Percentiles rank a stretch among this genome's conserved stretches.
Evolutionary conservation across 345 rosid genomes (phyloP).

Genomic region (Acer negundo): DNA sequence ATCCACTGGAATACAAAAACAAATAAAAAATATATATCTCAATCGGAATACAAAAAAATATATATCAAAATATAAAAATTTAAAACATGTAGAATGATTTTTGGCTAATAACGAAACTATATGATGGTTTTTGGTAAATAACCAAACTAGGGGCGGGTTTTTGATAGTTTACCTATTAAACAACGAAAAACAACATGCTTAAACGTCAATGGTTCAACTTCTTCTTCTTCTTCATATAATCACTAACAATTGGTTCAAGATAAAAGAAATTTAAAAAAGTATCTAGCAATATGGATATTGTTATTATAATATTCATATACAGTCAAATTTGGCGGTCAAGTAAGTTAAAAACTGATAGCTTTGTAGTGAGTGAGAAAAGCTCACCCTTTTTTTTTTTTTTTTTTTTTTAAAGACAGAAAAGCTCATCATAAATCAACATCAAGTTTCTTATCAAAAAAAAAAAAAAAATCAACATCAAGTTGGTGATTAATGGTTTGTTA

Average conservation of each 20-base stretch:
- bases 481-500: not conserved
- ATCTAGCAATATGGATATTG: not conserved
- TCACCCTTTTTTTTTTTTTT: too few relatives aligned
- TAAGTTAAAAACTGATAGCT: not conserved
- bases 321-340: not conserved
- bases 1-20: too few relatives aligned
- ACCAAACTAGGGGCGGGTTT: too few relatives aligned
- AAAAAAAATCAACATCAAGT: slow-evolving; percentile 1
- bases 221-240: not conserved
- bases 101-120: too few relatives aligned
- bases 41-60: too few relatives aligned
- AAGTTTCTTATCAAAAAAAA: too few relatives aligned
- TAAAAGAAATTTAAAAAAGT: not conserved
- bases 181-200: not conserved
- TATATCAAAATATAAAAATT: too few relatives aligned
- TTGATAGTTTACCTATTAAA: too few relatives aligned
- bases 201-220: not conserved
- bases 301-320: not conserved
- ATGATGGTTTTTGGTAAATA: too few relatives aligned
- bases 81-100: too few relatives aligned
- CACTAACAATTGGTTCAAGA: not conserved
- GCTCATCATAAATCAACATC: slow-evolving; percentile 2
- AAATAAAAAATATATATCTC: too few relatives aligned
- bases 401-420: too few relatives aligned
- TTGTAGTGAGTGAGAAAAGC: not conserved